These are phyloP conservation scores for Cyclotella sp. DNA, from an alignment of 108 stramenopile species.

Conservation along the genomic window DNA sequence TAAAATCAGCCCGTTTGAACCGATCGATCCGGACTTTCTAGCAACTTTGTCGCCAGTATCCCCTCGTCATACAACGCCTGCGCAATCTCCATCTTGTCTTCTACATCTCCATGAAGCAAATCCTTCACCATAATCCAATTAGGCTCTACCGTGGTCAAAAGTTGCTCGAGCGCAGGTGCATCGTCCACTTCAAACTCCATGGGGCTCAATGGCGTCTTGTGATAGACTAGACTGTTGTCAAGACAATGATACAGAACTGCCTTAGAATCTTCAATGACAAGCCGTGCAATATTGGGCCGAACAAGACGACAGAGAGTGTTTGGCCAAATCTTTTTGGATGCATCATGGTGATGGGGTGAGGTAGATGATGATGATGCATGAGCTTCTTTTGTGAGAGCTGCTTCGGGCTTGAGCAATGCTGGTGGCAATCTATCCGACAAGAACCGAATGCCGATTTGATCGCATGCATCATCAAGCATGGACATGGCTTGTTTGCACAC, in stretches of 20 bases:
- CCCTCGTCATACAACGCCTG: constrained; percentile 89
- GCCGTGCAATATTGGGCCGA: constrained; percentile 88
- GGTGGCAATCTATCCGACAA: constrained; percentile 94
- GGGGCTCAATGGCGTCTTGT: constrained; percentile 87
- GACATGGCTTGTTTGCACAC: constrained; percentile 81
- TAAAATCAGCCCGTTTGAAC: constrained; percentile 51
- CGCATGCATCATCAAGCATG: constrained; percentile 92
- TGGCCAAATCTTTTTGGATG: constrained; percentile 68
- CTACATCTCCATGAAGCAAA: constrained; percentile 88
- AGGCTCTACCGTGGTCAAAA: constrained; percentile 89
- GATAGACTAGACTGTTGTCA: constrained; percentile 91
- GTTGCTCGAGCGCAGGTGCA: constrained; percentile 92
- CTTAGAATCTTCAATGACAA: constrained; percentile 91
- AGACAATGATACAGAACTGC: constrained; percentile 96
- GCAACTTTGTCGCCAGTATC: constrained; percentile 68
- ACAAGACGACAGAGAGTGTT: constrained; percentile 80
- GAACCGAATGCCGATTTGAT: constrained; percentile 93
- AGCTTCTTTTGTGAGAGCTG: constrained; percentile 50
- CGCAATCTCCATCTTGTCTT: constrained; percentile 90
- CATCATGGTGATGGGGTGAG: constrained; percentile 29
- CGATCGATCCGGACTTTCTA: constrained; percentile 48
- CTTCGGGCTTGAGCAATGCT: constrained; percentile 73
- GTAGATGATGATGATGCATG: constrained; percentile 16
- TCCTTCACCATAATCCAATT: constrained; percentile 88
- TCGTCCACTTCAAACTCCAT: constrained; percentile 99